phyloP scores from a whole-genome alignment of 2,329 filamentous ascomycete species.

The Neofusicoccum sp. region DNA sequence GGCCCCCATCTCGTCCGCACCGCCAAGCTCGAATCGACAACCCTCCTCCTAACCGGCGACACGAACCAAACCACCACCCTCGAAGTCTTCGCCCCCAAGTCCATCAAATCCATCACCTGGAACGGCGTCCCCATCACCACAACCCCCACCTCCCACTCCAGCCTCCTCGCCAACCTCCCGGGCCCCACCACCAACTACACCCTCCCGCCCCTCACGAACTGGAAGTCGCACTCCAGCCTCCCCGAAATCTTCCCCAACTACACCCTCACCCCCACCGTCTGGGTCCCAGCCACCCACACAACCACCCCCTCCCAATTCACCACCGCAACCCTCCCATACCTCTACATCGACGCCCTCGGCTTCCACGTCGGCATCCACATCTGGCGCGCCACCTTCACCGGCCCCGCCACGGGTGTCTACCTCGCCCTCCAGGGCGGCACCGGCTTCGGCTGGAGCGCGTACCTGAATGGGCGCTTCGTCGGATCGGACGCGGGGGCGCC shows the following conservation, averaged over 20 bases:
- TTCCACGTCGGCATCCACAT: slow-evolving; percentile 43
- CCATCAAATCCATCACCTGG: slow-evolving; percentile 35
- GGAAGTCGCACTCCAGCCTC: slow-evolving; percentile 50
- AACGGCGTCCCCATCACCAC: slow-evolving; percentile 36
- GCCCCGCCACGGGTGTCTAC: slow-evolving; percentile 43
- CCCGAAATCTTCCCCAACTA: slow-evolving; percentile 49
- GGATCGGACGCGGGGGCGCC: slow-evolving; percentile 55
- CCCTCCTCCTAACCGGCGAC: slow-evolving; percentile 37
- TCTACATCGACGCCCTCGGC: slow-evolving; percentile 43
- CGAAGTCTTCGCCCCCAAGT: slow-evolving; percentile 37
- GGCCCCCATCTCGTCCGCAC: slow-evolving; percentile 42
- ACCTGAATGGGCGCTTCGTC: slow-evolving; percentile 57
- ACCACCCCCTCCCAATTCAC: slow-evolving; percentile 33
- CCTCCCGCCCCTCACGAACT: slow-evolving; percentile 44
- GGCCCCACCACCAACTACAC: slow-evolving; percentile 25
- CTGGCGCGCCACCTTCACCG: slow-evolving; percentile 42
- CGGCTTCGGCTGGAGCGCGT: slow-evolving; percentile 59
- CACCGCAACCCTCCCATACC: slow-evolving; percentile 37
- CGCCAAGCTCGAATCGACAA: slow-evolving; percentile 23
- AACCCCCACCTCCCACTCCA: slow-evolving; percentile 35
- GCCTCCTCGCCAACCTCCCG: slow-evolving; percentile 32
- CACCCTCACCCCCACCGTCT: slow-evolving; percentile 42
- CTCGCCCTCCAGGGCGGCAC: slow-evolving; percentile 56
- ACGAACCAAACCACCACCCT: slow-evolving; percentile 33
- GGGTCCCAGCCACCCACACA: slow-evolving; percentile 40